These are phyloP conservation scores for Aspergillus wentii DNA, from an alignment of 495 filamentous ascomycete genomes.

Conservation along the genomic window DNA sequence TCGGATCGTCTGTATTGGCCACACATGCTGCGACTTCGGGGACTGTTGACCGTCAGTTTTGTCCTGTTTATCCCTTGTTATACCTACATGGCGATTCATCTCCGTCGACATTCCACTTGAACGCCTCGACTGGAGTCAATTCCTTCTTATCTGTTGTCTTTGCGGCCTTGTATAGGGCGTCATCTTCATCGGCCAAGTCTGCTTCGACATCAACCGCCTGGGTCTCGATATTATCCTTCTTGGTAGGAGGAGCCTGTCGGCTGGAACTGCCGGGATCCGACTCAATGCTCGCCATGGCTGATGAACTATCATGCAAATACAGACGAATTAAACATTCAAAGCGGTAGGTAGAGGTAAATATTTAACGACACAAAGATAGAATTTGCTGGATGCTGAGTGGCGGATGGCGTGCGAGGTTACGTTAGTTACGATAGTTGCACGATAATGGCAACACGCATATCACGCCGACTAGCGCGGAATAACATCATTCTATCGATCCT, in stretches of 20 bases:
- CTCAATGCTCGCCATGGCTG: too few species aligned
- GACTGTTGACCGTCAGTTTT: constrained; percentile 8
- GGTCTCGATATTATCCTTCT: neutral
- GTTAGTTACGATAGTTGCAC: neutral
- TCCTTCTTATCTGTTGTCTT: constrained; percentile 5
- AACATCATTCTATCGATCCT: too few species aligned
- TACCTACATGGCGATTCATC: constrained; percentile 23
- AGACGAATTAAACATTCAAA: too few species aligned
- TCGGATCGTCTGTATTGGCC: constrained; percentile 23
- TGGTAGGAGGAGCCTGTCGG: neutral
- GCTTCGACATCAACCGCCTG: neutral
- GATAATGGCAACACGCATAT: constrained; percentile 1
- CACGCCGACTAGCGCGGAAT: too few species aligned
- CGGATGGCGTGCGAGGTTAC: neutral
- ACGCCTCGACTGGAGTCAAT: constrained; percentile 19
- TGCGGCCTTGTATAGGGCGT: neutral
- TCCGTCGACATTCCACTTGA: constrained; percentile 23
- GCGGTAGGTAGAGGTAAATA: neutral
- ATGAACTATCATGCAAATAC: too few species aligned
- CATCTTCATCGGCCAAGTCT: too few species aligned
- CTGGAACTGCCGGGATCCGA: too few species aligned
- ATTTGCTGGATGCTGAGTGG: neutral
- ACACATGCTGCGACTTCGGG: constrained; percentile 27
- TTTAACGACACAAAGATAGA: neutral
- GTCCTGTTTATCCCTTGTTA: neutral